Base-by-base conservation (phyloP, 345 rosid species). In the Kandelia obovata region DNA sequence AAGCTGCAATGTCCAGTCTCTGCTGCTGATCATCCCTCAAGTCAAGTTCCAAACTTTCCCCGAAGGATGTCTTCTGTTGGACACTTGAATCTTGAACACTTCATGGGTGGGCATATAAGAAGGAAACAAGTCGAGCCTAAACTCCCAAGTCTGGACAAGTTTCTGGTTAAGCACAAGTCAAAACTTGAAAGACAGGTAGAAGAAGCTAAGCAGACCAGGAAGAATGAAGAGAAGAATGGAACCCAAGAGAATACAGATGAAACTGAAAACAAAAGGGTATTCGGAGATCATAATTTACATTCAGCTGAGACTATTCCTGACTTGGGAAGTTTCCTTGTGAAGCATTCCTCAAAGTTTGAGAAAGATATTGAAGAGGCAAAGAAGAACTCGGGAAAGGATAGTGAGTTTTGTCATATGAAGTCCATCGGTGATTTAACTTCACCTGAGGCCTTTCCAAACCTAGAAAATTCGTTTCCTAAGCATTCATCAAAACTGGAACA, bases 171-270 rank as follows among this genome's bases (percentile, higher is more conserved):
- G 81, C 93, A 79, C 81, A 77, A 82, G 87, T 79, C 92, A 32
- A 86, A 81, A 77, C 90, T 93, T 46, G 98, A 93, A 81, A 86
- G 65, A 75, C 97, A 93, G 79, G 90, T 93, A 58, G 78, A 74
- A 74, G 96, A 90, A 89, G 98, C 96, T 55, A 92, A 79, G 79
- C 79, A 66, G 31, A 71, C 65, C 71, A 80, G 72, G 66, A 88
- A 70, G 70, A 83, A 75, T 3, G 74, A 65, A 55, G 46, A 72
- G 53, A 74, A 58, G 63, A 79, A 74, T 64, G 73, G 61, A 62
- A 60, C 53, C 47, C 55, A 16, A 2, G 74, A 39, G 32, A 59
- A 66, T 53, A 1, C 46, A 47, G 60, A 65, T 61, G 68, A 70
- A 73, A 55, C 16, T 63, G 73, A 65, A 19, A 35, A 59, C 35